A percentile compares a stretch with the other conserved stretches of the same genome.
These are phyloP conservation scores for Cerrena zonata DNA, from an alignment of 1,284 basidiomycete genomes.

Conservation along the genomic window DNA sequence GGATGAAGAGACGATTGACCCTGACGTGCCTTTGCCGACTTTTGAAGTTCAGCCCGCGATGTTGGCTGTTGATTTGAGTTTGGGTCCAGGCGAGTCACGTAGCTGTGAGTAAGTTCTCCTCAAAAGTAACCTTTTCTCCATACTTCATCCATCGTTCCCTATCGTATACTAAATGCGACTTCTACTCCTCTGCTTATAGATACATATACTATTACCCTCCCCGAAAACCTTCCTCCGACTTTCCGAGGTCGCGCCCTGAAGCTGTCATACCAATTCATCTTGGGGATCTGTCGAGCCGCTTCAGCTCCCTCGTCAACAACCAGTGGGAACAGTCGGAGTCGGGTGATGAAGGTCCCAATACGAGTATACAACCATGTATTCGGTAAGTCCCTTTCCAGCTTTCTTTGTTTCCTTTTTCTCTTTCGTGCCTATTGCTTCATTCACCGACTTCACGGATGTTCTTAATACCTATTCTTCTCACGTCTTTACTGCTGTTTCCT, in stretches of 20 bases:
- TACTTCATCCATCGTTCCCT: background rate
- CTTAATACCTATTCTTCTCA: background rate
- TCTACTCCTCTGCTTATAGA: conserved; percentile 40
- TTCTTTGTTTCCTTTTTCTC: conserved; percentile 6
- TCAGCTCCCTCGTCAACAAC: conserved; percentile 20
- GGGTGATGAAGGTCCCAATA: conserved; percentile 84
- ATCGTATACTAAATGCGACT: background rate
- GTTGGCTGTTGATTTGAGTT: conserved; percentile 74
- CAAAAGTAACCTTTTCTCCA: conserved; percentile 2
- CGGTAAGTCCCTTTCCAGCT: conserved; percentile 48
- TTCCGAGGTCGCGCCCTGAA: conserved; percentile 78
- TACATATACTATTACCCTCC: conserved; percentile 71
- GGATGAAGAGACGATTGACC: conserved; percentile 45
- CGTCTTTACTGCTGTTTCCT: background rate
- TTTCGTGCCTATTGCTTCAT: background rate
- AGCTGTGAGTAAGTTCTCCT: conserved; percentile 55
- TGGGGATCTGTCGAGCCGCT: conserved; percentile 76
- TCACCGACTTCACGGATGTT: no score
- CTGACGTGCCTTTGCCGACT: conserved; percentile 69
- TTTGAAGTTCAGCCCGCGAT: conserved; percentile 79
- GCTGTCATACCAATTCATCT: conserved; percentile 84
- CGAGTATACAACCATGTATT: conserved; percentile 80
- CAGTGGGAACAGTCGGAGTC: conserved; percentile 54
- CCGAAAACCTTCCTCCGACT: conserved; percentile 81
- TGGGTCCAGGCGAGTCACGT: conserved; percentile 75